phyloP scores from a whole-genome alignment of 805 yeast genomes.

The Geotrichum ghanense region DNA sequence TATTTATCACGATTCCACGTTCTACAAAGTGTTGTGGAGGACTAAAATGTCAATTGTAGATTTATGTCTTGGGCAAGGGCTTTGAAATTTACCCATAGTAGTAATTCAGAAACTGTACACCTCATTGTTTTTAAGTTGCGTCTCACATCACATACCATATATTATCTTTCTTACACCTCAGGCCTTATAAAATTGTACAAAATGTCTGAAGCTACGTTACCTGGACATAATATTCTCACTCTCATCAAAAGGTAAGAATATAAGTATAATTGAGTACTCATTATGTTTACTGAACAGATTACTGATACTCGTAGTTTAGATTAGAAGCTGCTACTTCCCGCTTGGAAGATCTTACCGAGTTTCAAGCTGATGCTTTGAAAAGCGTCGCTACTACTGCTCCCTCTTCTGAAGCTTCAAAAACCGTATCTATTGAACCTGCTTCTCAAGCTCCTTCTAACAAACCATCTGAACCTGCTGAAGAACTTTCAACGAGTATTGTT shows the following conservation, averaged over 20 bases:
- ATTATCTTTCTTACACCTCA: background rate
- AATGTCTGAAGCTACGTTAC: conserved; percentile 32
- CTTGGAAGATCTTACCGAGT: conserved; percentile 76
- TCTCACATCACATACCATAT: no score
- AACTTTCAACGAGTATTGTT: conserved; percentile 19
- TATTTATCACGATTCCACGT: no score
- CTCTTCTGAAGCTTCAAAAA: conserved; percentile 3
- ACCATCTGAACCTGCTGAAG: conserved; percentile 11
- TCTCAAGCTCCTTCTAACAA: conserved; percentile 11
- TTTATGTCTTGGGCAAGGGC: no score
- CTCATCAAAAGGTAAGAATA: conserved; percentile 46
- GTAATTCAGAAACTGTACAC: background rate
- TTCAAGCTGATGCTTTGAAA: conserved; percentile 48
- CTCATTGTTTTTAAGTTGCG: no score
- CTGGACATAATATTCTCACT: conserved; percentile 81
- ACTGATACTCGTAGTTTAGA: conserved; percentile 29
- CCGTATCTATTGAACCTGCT: conserved; percentile 7
- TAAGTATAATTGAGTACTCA: conserved; percentile 13
- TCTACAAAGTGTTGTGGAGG: background rate
- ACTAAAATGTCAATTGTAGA: background rate
- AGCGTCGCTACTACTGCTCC: conserved; percentile 7
- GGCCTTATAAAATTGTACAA: background rate
- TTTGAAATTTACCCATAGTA: no score
- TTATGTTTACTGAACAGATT: background rate
- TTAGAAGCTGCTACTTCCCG: conserved; percentile 91